Evolutionary conservation across 2,329 filamentous ascomycete species (phyloP).

Genomic region (Tolypocladium tropicale): DNA sequence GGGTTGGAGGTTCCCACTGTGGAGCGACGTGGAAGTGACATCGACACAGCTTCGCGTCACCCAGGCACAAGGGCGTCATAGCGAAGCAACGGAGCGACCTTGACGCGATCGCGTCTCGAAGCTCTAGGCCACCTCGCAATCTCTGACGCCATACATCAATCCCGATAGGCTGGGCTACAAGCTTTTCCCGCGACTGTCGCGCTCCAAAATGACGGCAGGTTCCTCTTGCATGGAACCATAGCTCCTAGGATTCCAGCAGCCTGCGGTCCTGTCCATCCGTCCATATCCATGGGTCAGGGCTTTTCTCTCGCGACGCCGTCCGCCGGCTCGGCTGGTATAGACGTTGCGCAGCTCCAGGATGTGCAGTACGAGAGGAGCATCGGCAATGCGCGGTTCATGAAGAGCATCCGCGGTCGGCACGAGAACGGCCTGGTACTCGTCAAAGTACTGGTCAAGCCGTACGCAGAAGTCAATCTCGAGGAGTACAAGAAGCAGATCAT

Average conservation of each 20-base stretch:
- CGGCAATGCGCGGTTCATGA: constrained; percentile 90
- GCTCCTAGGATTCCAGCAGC: neutral
- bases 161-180: too few species aligned
- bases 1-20: neutral
- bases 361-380: constrained; percentile 87
- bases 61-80: neutral
- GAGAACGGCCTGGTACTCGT: constrained; percentile 86
- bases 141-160: neutral
- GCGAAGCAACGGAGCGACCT: neutral
- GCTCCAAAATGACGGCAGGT: neutral
- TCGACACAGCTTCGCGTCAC: neutral
- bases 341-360: constrained; percentile 84
- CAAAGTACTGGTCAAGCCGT: constrained; percentile 91
- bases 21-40: neutral
- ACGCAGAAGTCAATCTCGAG: constrained; percentile 68
- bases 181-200: neutral
- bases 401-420: constrained; percentile 83
- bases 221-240: neutral
- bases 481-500: constrained; percentile 69
- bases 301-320: constrained; percentile 90
- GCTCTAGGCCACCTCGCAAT: neutral
- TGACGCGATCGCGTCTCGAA: neutral
- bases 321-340: constrained; percentile 84
- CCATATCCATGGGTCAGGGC: constrained; percentile 73
- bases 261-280: neutral